Base-by-base conservation (phyloP, 2,329 filamentous ascomycete species). In the Aspergillus hortae region DNA sequence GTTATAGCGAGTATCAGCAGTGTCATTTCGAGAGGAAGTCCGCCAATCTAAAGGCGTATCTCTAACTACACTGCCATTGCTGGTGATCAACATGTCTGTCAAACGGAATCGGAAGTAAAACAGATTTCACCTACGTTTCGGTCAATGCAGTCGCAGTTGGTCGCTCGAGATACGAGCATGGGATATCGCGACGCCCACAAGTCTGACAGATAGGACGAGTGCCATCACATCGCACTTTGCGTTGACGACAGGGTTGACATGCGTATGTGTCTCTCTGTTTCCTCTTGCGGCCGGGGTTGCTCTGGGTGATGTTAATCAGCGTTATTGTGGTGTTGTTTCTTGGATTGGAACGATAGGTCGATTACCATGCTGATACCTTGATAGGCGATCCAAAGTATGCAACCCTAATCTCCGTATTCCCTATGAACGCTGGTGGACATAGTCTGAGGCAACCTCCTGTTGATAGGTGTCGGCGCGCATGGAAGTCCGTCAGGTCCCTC, bases 191-290 rank as follows among this genome's bases (percentile, higher is more conserved):
- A 5, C 51, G 51, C 7, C 35, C 23, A 43, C 51, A 53, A 6
- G 51, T 49, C 4, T 33, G 42, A 30, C 51, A 53, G 15, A 45
- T 3, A 2, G 46, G 51, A 6, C 46, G 42, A n/a, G 43, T n/a
- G 7, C 46, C 51, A 46, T 53, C 51, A 12, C 51, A 53, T n/a
- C 51, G 51, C 12, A 53, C 47, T 32, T 53, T 53, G 4, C 38
- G 51, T 15, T 19, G 33, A 7, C 51, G 46, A 35, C 51, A 49
- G 2, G 43, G 12, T 4, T 38, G 27, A 15, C 51, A 53, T 21
- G 46, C 46, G 17, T 41, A 42, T 12, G 40, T 42, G 2, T 42
- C 40, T n/a, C 40, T 42, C 17, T 42, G 40, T 42, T 42, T 42
- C 15, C 40, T 19, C 19, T 21, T 42, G 2, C 19, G 40, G 17